Percentiles rank a stretch among this genome's conserved stretches.
These are phyloP conservation scores for Brassica cretica DNA, from an alignment of 345 rosid species.

Conservation along the genomic window DNA sequence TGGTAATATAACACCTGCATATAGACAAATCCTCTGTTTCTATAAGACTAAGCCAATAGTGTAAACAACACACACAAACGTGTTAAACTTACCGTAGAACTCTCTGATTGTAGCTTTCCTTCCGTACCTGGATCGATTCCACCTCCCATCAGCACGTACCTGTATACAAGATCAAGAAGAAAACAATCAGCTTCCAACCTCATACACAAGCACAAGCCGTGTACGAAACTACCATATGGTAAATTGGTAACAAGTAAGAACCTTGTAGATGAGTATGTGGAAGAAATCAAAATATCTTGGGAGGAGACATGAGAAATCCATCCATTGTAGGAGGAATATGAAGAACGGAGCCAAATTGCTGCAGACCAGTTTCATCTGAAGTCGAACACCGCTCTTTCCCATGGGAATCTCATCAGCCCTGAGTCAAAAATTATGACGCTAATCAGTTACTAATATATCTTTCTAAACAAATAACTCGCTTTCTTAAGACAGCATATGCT, in stretches of 20 bases:
- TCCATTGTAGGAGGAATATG: slow-evolving; percentile 77
- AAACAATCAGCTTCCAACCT: slow-evolving; percentile 22
- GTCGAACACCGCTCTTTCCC: slow-evolving; percentile 66
- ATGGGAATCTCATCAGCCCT: slow-evolving; percentile 91
- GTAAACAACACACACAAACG: background rate
- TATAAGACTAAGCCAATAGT: background rate
- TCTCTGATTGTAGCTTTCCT: slow-evolving; percentile 90
- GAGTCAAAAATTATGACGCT: slow-evolving; percentile 2
- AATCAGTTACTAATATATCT: slow-evolving; percentile 10
- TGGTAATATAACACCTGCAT: slow-evolving; percentile 81
- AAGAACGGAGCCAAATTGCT: slow-evolving; percentile 82
- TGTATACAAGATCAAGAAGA: slow-evolving; percentile 39
- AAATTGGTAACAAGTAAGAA: slow-evolving; percentile 35
- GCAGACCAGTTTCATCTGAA: slow-evolving; percentile 88
- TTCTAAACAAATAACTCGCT: background rate
- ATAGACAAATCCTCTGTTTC: background rate
- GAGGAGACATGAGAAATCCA: slow-evolving; percentile 81
- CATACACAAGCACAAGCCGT: background rate
- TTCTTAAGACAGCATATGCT: background rate
- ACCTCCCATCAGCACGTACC: slow-evolving; percentile 67
- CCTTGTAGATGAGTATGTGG: slow-evolving; percentile 85
- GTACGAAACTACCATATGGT: background rate
- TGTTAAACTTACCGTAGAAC: slow-evolving; percentile 60
- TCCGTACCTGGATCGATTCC: slow-evolving; percentile 55
- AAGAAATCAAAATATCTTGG: slow-evolving; percentile 85